Conservation (phyloP, 2,329 filamentous ascomycete species). For the Colletotrichum truncatum region DNA sequence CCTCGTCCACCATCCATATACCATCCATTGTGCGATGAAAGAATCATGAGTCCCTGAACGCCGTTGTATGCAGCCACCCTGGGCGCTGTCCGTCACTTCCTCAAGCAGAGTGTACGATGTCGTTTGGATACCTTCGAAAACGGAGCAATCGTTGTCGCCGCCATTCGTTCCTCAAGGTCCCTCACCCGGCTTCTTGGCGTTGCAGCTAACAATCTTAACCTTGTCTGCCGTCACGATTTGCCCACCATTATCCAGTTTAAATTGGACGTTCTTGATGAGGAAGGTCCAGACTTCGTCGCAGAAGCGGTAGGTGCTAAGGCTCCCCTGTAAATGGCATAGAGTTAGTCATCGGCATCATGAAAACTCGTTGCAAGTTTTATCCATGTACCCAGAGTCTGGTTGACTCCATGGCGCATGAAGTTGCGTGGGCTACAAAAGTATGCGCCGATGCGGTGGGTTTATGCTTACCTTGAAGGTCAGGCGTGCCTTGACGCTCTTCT, state of each 20-base stretch:
- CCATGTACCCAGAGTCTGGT: too few species aligned
- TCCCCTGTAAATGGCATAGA: slow-evolving; percentile 69
- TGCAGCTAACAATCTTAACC: slow-evolving; percentile 98
- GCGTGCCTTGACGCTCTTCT: slow-evolving; percentile 90
- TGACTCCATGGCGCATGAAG: neutral
- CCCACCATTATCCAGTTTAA: slow-evolving; percentile 89
- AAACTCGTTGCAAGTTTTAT: neutral
- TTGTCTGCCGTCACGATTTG: slow-evolving; percentile 83
- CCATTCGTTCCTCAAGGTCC: slow-evolving; percentile 33
- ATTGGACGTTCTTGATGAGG: slow-evolving; percentile 97
- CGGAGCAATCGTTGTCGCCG: neutral
- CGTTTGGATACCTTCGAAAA: slow-evolving; percentile 2
- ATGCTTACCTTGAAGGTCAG: slow-evolving; percentile 88
- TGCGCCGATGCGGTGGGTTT: neutral
- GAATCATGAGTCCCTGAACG: slow-evolving; percentile 17
- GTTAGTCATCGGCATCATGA: neutral
- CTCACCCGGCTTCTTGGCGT: slow-evolving; percentile 76
- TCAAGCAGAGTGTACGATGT: slow-evolving; percentile 6
- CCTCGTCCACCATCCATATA: slow-evolving; percentile 7
- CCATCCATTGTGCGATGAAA: neutral
- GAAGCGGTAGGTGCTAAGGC: slow-evolving; percentile 97
- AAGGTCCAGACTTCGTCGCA: slow-evolving; percentile 99
- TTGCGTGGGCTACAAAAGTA: neutral
- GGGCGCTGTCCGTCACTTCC: slow-evolving; percentile 3
- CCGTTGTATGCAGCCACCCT: slow-evolving; percentile 26